Conservation (phyloP, 177 flowering plant genomes). For the Tripterygium wilfordii region DNA sequence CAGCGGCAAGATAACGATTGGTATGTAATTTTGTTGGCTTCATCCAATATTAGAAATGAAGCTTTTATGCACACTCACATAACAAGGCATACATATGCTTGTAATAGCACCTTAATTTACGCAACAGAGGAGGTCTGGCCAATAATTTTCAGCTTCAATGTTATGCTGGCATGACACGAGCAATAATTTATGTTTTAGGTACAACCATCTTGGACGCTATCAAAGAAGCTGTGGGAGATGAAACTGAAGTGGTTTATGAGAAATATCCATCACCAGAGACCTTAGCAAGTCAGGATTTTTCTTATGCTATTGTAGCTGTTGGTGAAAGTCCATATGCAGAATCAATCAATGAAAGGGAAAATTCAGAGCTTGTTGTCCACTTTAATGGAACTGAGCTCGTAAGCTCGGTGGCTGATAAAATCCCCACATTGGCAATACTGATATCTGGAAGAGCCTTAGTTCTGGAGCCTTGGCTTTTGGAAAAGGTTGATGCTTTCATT, state of each 20-base stretch:
- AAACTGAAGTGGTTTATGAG: slow-evolving; percentile 48
- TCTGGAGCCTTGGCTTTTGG: slow-evolving; percentile 46
- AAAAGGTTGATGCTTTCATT: slow-evolving; percentile 57
- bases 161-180: too few species aligned
- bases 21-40: too few species aligned
- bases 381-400: slow-evolving; percentile 50
- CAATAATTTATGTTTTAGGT: too few species aligned
- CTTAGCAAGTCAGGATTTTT: slow-evolving; percentile 39
- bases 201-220: slow-evolving; percentile 72
- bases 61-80: too few species aligned
- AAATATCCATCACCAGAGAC: slow-evolving; percentile 46
- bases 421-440: slow-evolving; percentile 66
- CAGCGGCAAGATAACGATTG: slow-evolving; percentile 67
- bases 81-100: too few species aligned
- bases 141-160: too few species aligned
- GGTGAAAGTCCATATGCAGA: slow-evolving; percentile 84
- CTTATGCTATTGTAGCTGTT: slow-evolving; percentile 71
- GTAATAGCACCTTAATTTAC: too few species aligned
- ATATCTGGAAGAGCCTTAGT: slow-evolving; percentile 76
- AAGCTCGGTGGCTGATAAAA: slow-evolving; percentile 36
- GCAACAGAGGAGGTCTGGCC: too few species aligned
- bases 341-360: slow-evolving; percentile 54
- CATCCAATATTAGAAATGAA: too few species aligned
- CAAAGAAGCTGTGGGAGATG: slow-evolving; percentile 33
- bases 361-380: slow-evolving; percentile 49